Conservation (phyloP, 305 asterid species). For the Euphrasia arctica region DNA sequence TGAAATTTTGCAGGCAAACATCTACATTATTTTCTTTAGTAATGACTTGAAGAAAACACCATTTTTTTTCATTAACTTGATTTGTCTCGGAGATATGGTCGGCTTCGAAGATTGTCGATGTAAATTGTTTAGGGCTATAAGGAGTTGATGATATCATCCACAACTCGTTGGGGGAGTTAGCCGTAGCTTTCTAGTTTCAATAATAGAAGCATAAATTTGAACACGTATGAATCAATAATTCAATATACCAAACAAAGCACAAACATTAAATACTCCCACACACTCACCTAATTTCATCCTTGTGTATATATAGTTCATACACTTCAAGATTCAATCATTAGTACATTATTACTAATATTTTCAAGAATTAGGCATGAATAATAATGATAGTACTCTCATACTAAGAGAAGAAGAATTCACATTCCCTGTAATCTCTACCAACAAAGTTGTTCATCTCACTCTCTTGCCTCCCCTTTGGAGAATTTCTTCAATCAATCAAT, state of each 20-base stretch:
- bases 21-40: background rate
- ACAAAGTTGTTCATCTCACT: constrained; percentile 15
- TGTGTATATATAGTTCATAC: background rate
- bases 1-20: constrained; percentile 4
- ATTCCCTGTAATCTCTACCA: constrained; percentile 30
- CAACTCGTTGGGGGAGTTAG: background rate
- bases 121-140: no score
- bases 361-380: background rate
- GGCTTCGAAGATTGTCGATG: no score
- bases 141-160: no score
- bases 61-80: no score
- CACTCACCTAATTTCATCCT: constrained; percentile 7
- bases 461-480: constrained; percentile 33
- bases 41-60: background rate
- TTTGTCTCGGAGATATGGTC: no score
- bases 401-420: constrained; percentile 24
- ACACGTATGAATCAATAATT: background rate
- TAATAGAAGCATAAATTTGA: background rate
- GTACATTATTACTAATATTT: background rate
- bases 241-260: background rate
- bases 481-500: constrained; percentile 18
- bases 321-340: background rate
- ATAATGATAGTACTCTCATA: background rate
- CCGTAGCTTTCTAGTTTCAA: background rate
- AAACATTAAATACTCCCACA: no score